Base-by-base conservation (phyloP, 2,329 filamentous ascomycete species). In the Rhynchosporium agropyri region DNA sequence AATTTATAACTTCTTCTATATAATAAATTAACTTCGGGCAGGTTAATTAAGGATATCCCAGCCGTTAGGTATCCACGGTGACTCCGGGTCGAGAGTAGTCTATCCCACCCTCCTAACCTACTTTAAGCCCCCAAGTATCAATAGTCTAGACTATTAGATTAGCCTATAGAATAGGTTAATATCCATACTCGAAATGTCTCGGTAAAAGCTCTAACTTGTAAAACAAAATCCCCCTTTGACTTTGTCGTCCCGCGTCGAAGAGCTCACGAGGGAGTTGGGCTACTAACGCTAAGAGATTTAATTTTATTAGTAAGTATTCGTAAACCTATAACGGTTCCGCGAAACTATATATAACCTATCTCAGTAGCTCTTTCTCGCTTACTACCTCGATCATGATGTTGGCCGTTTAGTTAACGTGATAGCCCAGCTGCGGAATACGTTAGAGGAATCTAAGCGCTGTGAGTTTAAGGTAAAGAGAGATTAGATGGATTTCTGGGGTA, bases 271-370 rank as follows among this genome's bases (percentile, higher is more conserved):
- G 42, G 67, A 67, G 40, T 40, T 65, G 20, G 42, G 67, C 40
- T 20, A 65, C n/a, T 12, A 63, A 40, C 62, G 63, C 36, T 51
- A 65, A 60, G 65, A 68, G 56, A 60, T 64, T 36, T 33, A 63
- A 40, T 68, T 68, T 54, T 68, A 68, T 33, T 31, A 63, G 48
- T 31, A 67, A 58, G 46, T 58, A 42, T 68, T 68, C 33, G 57
- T 66, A 46, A 63, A 58, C 43, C 58, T 68, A 15, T 60, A 68
- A 61, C 33, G 59, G 46, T 60, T 68, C 8, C 67, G 67, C 40
- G 63, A 68, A 64, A 66, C 55, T 3, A 26, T 36, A 4, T 68
- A 68, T 28, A 42, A 66, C 50, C 59, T 67, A 13, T 65, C 61
- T 62, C 42, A 67, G 57, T 59, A 67, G 54, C 54, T 68, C 28